Evolutionary conservation across 2,329 filamentous ascomycete species (phyloP).

Genomic region (Colletotrichum tamarilloi): DNA sequence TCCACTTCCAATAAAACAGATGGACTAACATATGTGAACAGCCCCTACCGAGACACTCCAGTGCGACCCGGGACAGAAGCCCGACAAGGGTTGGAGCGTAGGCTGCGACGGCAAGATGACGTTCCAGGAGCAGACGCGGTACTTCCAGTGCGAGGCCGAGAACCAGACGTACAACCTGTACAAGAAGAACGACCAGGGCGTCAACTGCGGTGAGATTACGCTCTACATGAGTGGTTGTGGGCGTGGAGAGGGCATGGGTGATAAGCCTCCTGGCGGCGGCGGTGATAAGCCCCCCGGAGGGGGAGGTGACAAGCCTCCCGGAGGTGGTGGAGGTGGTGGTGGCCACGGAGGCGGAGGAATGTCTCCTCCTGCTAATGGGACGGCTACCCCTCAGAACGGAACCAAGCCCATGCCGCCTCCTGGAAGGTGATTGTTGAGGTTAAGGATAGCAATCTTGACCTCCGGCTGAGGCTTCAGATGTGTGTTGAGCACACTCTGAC

Average conservation of each 20-base stretch:
- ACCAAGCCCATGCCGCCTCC: neutral
- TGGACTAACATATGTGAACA: slow-evolving; percentile 37
- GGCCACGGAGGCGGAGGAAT: neutral
- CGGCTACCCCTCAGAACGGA: neutral
- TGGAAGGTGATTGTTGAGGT: neutral
- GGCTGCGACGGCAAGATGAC: slow-evolving; percentile 62
- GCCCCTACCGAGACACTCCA: slow-evolving; percentile 69
- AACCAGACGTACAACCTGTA: slow-evolving; percentile 68
- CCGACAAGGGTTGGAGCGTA: slow-evolving; percentile 67
- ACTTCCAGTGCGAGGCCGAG: slow-evolving; percentile 71
- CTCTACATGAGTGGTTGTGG: slow-evolving; percentile 43
- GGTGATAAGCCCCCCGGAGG: neutral
- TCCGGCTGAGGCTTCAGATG: neutral
- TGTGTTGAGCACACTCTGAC: neutral
- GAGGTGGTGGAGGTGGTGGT: neutral
- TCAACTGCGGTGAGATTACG: slow-evolving; percentile 61
- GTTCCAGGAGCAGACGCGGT: slow-evolving; percentile 62
- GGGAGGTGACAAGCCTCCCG: neutral
- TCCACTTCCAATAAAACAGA: neutral
- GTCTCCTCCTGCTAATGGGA: neutral
- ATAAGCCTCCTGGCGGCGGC: neutral
- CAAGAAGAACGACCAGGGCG: slow-evolving; percentile 48
- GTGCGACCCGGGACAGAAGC: slow-evolving; percentile 65
- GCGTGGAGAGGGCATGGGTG: neutral
- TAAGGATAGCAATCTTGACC: too few species aligned